Conservation (phyloP, 805 yeast genomes). For the Yarrowia deformans region DNA sequence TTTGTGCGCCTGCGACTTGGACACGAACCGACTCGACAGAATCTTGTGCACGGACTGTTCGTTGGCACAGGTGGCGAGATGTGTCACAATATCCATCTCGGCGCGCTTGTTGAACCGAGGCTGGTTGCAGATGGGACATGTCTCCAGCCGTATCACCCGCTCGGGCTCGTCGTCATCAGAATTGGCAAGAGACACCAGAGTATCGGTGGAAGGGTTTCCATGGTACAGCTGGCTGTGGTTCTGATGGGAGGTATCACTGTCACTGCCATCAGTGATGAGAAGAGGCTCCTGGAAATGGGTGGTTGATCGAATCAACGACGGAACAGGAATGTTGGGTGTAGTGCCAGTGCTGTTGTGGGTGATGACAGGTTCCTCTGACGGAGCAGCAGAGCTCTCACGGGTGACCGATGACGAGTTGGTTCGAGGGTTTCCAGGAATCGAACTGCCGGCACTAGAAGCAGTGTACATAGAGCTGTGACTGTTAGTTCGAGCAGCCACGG, state of each 20-base stretch:
- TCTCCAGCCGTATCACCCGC: slow-evolving; percentile 64
- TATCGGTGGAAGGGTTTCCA: slow-evolving; percentile 16
- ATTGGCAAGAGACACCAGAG: slow-evolving; percentile 20
- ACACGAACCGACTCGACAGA: slow-evolving; percentile 71
- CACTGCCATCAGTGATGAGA: not conserved
- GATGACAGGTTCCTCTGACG: not conserved
- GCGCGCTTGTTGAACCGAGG: slow-evolving; percentile 61
- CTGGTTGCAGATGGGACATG: slow-evolving; percentile 82
- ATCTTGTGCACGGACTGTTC: slow-evolving; percentile 72
- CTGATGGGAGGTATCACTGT: not conserved
- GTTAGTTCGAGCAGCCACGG: slow-evolving; percentile 19
- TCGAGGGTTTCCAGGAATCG: slow-evolving; percentile 9
- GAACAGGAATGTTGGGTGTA: slow-evolving; percentile 2
- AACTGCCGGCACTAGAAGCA: slow-evolving; percentile 7
- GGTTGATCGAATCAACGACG: slow-evolving; percentile 7
- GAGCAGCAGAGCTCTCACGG: slow-evolving; percentile 11
- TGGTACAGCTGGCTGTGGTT: not conserved
- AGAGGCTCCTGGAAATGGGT: slow-evolving; percentile 12
- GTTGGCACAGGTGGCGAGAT: slow-evolving; percentile 84
- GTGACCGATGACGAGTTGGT: slow-evolving; percentile 4
- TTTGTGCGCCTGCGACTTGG: slow-evolving; percentile 81
- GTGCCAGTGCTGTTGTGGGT: no score
- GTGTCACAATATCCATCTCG: slow-evolving; percentile 78
- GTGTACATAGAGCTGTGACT: slow-evolving; percentile 4
- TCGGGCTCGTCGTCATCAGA: slow-evolving; percentile 45